Conservation (phyloP, 495 filamentous ascomycete genomes). For the Penicillium canescens region DNA sequence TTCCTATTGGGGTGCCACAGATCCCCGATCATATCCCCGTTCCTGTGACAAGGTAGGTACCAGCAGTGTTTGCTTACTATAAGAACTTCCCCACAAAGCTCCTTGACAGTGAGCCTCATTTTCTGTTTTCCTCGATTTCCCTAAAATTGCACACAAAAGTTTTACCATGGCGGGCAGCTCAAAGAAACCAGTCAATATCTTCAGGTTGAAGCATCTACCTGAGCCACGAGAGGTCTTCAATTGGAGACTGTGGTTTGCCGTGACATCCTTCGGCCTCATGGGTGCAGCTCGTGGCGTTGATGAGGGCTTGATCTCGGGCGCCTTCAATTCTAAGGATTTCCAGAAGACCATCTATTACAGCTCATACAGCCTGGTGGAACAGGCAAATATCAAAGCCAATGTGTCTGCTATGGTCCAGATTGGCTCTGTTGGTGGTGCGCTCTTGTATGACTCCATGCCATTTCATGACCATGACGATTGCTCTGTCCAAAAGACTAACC, state of each 20-base stretch:
- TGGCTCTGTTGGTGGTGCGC: constrained; percentile 63
- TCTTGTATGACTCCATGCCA: constrained; percentile 40
- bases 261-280: constrained; percentile 66
- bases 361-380: constrained; percentile 51
- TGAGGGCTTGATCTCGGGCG: constrained; percentile 68
- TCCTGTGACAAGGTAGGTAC: no score
- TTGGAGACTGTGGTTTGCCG: constrained; percentile 65
- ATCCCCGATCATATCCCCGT: no score
- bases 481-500: no score
- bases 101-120: no score
- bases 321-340: constrained; percentile 65
- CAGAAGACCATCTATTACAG: constrained; percentile 55
- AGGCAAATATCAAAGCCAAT: constrained; percentile 65
- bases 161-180: constrained; percentile 58
- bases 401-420: constrained; percentile 74
- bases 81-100: no score
- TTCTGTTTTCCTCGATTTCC: no score
- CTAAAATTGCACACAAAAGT: background rate
- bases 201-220: constrained; percentile 52
- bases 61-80: no score
- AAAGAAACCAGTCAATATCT: constrained; percentile 68
- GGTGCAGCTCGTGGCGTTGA: constrained; percentile 66
- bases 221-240: constrained; percentile 63
- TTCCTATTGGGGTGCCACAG: no score
- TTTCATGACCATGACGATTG: background rate